Evolutionary conservation across 306 rosid species (phyloP).

Genomic region (Trifolium fragiferum): DNA sequence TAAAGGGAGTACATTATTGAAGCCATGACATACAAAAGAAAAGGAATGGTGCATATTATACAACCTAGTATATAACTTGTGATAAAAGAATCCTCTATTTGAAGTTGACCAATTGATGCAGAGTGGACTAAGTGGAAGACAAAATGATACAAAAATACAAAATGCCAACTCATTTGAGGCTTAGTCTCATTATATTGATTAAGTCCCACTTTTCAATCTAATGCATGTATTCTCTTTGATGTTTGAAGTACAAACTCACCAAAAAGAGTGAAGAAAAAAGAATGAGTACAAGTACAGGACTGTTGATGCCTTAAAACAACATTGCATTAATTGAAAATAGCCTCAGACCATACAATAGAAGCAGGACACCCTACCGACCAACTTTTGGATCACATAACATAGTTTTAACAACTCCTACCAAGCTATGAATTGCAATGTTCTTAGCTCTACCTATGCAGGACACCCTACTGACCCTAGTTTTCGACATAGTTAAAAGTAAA

Average conservation of each 20-base stretch:
- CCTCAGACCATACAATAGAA: not conserved
- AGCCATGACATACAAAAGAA: conserved; percentile 27
- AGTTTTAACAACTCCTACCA: not conserved
- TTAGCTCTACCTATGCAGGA: not conserved
- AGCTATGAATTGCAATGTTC: not conserved
- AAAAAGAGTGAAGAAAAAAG: too few relatives aligned
- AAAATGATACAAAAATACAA: conserved; percentile 54
- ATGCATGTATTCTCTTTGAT: conserved; percentile 36
- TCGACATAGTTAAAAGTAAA: not conserved
- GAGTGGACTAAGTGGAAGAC: conserved; percentile 49
- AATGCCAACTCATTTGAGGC: conserved; percentile 51
- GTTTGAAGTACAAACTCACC: not conserved
- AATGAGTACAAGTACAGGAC: not conserved
- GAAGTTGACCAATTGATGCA: conserved; percentile 50
- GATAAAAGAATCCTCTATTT: conserved; percentile 32
- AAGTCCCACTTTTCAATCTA: conserved; percentile 39
- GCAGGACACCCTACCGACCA: not conserved
- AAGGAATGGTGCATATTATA: conserved; percentile 43
- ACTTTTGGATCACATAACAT: not conserved
- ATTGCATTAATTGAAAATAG: not conserved
- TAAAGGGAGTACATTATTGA: conserved; percentile 43
- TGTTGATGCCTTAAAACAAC: not conserved
- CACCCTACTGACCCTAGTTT: not conserved
- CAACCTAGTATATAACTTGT: conserved; percentile 22
- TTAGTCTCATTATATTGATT: conserved; percentile 33